Base-by-base conservation (phyloP, 208 protist genomes). In the Crithidia expoeki region DNA sequence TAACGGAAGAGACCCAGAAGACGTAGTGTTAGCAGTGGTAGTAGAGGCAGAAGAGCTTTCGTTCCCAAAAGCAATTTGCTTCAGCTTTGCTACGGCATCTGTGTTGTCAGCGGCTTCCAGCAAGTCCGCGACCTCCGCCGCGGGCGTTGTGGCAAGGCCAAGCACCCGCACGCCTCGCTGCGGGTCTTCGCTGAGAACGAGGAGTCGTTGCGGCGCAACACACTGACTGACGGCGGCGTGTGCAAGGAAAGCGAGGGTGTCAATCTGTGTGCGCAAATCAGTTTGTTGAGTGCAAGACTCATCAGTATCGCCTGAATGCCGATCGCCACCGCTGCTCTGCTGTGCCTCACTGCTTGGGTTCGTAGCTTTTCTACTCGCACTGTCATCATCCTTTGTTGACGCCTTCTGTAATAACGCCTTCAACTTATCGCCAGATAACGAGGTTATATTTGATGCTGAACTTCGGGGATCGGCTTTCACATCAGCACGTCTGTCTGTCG, bases 161-260 rank as follows among this genome's bases (percentile, higher is more conserved):
- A 92, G 42, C 19, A 93, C 42, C 25, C 66, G 72, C 21, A 95
- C 16, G 1, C 87, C 85, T 1, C 53, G 62, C 55, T 82, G 74
- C 19, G 71, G 66, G 55, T 93, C 85, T 61, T 93, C 90, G 46
- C 68, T 38, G 17, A 93, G 60, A 4, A 92, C 78, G 33, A 93
- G 47, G 51, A 92, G 72, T 4, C 87, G 85, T 21, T 92, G 87
- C 33, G 83, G 81, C 0, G 77, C 79, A 6, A 93, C 61, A 55
- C 87, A 93, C 76, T 87, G 76, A n/a, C 70, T 80, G 0, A 73
- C 68, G 2, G 90, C 74, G 14, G 81, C 83, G 64, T 92, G 85
- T 7, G 84, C 85, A 27, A 93, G 80, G 36, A 95, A 92, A 2
- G 86, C 81, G 17, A 93, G 79, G 52, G 32, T 27, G 49, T 79